Evolutionary conservation across 129 eudicot species (phyloP).

Genomic region (Lactuca sativa): DNA sequence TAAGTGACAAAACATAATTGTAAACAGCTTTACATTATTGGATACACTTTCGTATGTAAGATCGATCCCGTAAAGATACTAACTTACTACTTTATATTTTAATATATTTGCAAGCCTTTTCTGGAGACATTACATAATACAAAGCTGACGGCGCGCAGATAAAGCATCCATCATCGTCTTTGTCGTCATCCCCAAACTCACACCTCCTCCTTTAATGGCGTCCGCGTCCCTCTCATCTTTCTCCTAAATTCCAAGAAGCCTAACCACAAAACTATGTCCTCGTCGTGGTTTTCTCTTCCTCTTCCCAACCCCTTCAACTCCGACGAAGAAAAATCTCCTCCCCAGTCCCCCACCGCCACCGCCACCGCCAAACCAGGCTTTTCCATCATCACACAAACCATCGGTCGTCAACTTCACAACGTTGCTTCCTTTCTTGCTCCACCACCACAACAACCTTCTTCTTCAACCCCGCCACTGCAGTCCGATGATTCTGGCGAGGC

Average conservation of each 20-base stretch:
- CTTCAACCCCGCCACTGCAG: conserved; percentile 6
- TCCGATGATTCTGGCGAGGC: conserved; percentile 21
- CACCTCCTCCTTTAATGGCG: conserved; percentile 12
- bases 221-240: neutral
- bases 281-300: conserved; percentile 31
- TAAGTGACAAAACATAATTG: too few relatives aligned
- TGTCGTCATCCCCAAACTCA: conserved; percentile 4
- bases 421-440: conserved; percentile 72
- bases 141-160: conserved; percentile 11
- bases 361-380: conserved; percentile 36
- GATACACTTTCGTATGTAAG: too few relatives aligned
- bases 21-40: too few relatives aligned
- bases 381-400: conserved; percentile 46
- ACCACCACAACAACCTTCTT: conserved; percentile 38
- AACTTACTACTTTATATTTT: too few relatives aligned
- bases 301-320: conserved; percentile 40
- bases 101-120: neutral
- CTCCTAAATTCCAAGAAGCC: conserved; percentile 9
- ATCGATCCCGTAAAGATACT: too few relatives aligned
- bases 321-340: conserved; percentile 18
- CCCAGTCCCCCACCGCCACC: conserved; percentile 30
- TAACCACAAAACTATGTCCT: conserved; percentile 21
- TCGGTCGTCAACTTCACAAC: conserved; percentile 53
- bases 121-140: neutral
- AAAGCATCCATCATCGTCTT: conserved; percentile 10